These are phyloP conservation scores for Hyaloscypha hepaticicola DNA, from an alignment of 495 filamentous ascomycete genomes.

Conservation along the genomic window DNA sequence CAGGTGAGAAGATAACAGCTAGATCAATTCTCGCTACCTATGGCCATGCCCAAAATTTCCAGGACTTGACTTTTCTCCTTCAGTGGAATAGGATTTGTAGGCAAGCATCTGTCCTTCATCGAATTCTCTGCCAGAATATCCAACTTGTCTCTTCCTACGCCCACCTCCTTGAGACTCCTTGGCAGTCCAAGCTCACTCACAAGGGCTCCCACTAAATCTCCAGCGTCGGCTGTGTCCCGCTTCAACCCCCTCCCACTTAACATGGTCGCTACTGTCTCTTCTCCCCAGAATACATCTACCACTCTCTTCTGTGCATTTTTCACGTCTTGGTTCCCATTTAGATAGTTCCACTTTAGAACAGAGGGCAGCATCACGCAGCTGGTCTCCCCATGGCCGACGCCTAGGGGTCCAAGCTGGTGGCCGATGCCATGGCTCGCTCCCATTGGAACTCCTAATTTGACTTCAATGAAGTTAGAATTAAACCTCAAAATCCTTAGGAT, in stretches of 20 bases:
- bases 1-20: too few relatives aligned
- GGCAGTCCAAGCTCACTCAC: slow-evolving; percentile 38
- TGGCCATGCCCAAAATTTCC: slow-evolving; percentile 38
- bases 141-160: slow-evolving; percentile 38
- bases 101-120: slow-evolving; percentile 37
- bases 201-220: slow-evolving; percentile 35
- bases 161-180: slow-evolving; percentile 33
- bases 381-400: slow-evolving; percentile 65
- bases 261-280: slow-evolving; percentile 42
- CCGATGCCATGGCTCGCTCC: slow-evolving; percentile 64
- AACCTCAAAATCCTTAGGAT: slow-evolving; percentile 37
- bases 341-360: slow-evolving; percentile 57
- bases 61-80: slow-evolving; percentile 34
- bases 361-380: slow-evolving; percentile 62
- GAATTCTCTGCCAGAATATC: slow-evolving; percentile 36
- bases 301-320: slow-evolving; percentile 48
- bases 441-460: slow-evolving; percentile 35
- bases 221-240: slow-evolving; percentile 34
- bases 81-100: slow-evolving; percentile 40
- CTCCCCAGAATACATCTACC: slow-evolving; percentile 48
- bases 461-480: slow-evolving; percentile 32
- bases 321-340: slow-evolving; percentile 37
- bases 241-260: slow-evolving; percentile 41
- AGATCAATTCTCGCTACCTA: slow-evolving; percentile 30
- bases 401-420: slow-evolving; percentile 64